phyloP scores from a whole-genome alignment of 2,329 filamentous ascomycete species.

The Teratosphaeria destructans region DNA sequence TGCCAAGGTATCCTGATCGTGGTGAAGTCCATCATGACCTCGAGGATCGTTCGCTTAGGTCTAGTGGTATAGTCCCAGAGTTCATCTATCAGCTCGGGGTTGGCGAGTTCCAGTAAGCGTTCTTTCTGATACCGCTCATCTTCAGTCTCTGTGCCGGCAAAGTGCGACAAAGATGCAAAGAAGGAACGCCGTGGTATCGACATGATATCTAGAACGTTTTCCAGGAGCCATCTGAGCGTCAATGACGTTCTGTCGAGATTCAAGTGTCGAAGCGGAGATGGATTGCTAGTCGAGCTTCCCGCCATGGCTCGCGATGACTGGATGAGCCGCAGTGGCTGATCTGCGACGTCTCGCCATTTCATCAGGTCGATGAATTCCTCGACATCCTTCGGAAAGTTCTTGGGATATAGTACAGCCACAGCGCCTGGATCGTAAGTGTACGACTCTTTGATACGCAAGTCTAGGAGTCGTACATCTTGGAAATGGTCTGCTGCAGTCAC shows the following conservation, averaged over 20 bases:
- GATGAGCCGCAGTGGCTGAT: conserved; percentile 52
- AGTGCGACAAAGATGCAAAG: conserved; percentile 67
- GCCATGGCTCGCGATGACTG: conserved; percentile 21
- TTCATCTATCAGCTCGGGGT: conserved; percentile 73
- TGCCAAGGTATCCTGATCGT: conserved; percentile 71
- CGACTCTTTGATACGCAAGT: conserved; percentile 39
- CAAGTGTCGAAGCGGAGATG: conserved; percentile 23
- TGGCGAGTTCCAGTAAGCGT: conserved; percentile 71
- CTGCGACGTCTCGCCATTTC: conserved; percentile 65
- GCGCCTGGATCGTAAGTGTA: conserved; percentile 60
- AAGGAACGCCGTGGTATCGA: conserved; percentile 82
- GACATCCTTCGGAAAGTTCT: conserved; percentile 78
- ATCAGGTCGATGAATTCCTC: conserved; percentile 66
- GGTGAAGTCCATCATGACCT: conserved; percentile 84
- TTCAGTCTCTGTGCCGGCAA: conserved; percentile 53
- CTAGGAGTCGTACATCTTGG: conserved; percentile 86
- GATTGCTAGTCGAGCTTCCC: conserved; percentile 20
- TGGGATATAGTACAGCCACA: conserved; percentile 70
- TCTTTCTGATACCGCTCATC: conserved; percentile 52
- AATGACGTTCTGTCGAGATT: conserved; percentile 31
- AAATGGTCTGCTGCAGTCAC: conserved; percentile 70
- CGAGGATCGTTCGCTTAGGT: conserved; percentile 78
- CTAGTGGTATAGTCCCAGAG: conserved; percentile 93
- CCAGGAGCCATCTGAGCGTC: conserved; percentile 67
- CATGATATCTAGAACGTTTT: conserved; percentile 78